Evolutionary conservation across 2,329 filamentous ascomycete genomes (phyloP), one percentile per base, ranked within the genome.

Genomic region (Neopestalotiopsis rosae): DNA sequence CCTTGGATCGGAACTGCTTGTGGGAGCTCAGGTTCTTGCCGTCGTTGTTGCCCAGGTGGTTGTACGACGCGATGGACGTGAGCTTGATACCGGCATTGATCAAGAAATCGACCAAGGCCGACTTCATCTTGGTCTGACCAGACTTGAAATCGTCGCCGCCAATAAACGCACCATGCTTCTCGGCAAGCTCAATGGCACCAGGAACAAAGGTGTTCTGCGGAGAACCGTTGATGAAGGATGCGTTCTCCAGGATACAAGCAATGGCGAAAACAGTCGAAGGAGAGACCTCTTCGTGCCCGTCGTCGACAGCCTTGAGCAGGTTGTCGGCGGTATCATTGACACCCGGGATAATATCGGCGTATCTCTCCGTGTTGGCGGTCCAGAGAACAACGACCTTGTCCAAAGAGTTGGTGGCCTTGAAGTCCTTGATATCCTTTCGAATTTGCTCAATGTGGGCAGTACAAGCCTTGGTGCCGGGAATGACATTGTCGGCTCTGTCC

Each of bases 111-210:
- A 98, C 96, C 38, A 99, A 90, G 24, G 96, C 96, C 70, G 96
- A 98, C 87, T 99, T 99, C 96, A 99, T 99, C 91, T 99, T 99
- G 81, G 96, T 99, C 88, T 99, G 96, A 72, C 96, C 96, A 71
- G 96, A 98, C 87, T 99, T 99, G 91, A 99, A 99, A 85, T 99
- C 96, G 77, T 99, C 96, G 73, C 96, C 96, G 69, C 96, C 96
- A 77, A 99, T 94, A 86, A 97, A 99, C 71, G 95, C 90, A 68
- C 89, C 88, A 82, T 97, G 91, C 82, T 92, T 87, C 86, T 97
- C 93, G 28, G 96, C 96, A 69, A 99, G 90, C 78, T 95, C 87
- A 74, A 98, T 91, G 70, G 92, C 93, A 77, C 96, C 96, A 9
- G 95, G 95, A 24, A 99, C 95, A 77, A 99, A 98, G 58, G 96